Base-by-base conservation (phyloP, 2,329 filamentous ascomycete species). In the Knufia petricola region DNA sequence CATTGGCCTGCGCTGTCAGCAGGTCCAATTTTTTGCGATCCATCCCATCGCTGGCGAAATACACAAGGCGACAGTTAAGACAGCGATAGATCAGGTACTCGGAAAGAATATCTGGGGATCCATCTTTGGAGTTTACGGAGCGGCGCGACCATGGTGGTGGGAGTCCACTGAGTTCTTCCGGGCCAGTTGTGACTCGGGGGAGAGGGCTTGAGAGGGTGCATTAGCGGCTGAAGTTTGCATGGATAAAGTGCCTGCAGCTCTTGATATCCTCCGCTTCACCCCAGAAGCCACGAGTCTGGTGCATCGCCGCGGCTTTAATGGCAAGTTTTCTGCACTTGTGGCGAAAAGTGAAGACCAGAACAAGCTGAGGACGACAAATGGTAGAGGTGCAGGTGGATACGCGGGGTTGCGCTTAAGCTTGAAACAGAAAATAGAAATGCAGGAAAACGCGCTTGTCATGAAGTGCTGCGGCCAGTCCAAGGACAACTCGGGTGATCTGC, bases 11-110 rank as follows among this genome's bases (percentile, higher is more conserved):
- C 9, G 36, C 32, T 8, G 34, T 47, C 44, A 47, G 21, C 3
- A 38, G 34, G 12, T 39, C 44, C 21, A 47, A 24, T 28, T 28
- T 47, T 23, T 47, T 32, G 23, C 42, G 42, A 23, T 47, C 44
- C 44, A 47, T 47, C 9, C 44, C 44, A 47, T 24, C 21, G 41
- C 30, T 8, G 8, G 17, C 17, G 23, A 19, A 19, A 23, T 31
- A 28, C 6, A 44, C 19, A 40, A 9, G n/a, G 19, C 15, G 37
- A 40, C 15, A 17, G 15, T 17, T n/a, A n/a, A 36, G 4, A 6
- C 6, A 40, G 17, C 13, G 13, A 42, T 24, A 4, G 10, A 42
- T n/a, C 19, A 42, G 19, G 8, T 21, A 42, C 20, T 13, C 10
- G 24, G 17, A 8, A 17, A 39, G 17, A 4, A 20, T 17, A 17